Evolutionary conservation across 345 rosid species (phyloP).

Genomic region (thale cress (Arabidopsis thaliana)): DNA sequence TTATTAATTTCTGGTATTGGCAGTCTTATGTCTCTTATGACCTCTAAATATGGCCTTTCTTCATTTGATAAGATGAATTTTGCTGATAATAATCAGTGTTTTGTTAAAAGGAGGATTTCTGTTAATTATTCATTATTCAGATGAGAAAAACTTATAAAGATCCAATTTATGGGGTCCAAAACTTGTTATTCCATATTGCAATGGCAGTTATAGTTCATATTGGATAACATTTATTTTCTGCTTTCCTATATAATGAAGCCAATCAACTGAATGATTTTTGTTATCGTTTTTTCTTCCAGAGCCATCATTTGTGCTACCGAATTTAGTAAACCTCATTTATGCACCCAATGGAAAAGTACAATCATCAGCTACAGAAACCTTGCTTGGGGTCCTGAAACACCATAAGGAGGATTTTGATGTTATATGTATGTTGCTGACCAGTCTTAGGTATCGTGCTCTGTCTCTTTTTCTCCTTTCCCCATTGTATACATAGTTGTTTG

Average conservation of each 20-base stretch:
- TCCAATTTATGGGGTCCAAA: background rate
- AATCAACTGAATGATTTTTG: background rate
- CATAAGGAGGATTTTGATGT: conserved; percentile 66
- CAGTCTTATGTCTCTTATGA: conserved; percentile 8
- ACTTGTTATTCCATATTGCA: conserved; percentile 19
- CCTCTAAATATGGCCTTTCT: conserved; percentile 13
- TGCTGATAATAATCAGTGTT: conserved; percentile 20
- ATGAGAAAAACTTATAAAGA: conserved; percentile 12
- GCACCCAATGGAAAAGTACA: conserved; percentile 56
- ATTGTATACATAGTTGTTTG: conserved; percentile 21
- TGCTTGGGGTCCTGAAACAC: conserved; percentile 64
- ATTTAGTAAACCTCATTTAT: conserved; percentile 59
- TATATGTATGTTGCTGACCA: conserved; percentile 71
- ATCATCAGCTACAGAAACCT: conserved; percentile 57
- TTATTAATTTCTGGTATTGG: conserved; percentile 21
- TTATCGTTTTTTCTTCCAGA: conserved; percentile 53
- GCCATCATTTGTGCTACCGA: conserved; percentile 69
- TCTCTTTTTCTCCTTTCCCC: conserved; percentile 10
- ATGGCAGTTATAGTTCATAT: conserved; percentile 25
- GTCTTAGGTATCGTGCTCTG: conserved; percentile 66
- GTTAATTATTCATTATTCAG: background rate
- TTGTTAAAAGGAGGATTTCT: background rate
- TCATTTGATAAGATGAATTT: conserved; percentile 25
- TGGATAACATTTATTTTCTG: conserved; percentile 2
- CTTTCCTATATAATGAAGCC: conserved; percentile 18